Evolutionary conservation across 2,329 filamentous ascomycete species (phyloP), one percentile per base, ranked within the genome.

Genomic region (Chrysoporthe puriensis): DNA sequence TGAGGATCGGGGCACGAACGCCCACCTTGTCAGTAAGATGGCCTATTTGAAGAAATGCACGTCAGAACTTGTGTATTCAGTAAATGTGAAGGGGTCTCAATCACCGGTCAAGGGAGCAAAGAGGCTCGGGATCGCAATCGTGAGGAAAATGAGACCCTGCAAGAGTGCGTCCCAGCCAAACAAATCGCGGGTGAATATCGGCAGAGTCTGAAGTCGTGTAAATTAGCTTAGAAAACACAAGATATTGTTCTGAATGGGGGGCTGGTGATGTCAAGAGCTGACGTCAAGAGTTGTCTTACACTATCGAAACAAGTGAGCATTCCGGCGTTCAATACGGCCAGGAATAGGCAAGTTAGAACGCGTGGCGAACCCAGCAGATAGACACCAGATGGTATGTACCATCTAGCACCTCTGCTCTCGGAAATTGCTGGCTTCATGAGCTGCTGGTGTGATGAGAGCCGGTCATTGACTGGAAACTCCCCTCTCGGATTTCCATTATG

Each of bases 301-400:
- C 58, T 61, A n/a, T 61, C 58, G 16, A 61, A 61, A 16, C 58
- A 61, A 34, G 58, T 61, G 42, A 61, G 58, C 58, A 61, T 61
- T 18, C 11, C 58, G 14, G 58, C 58, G 21, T 61, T 61, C 58
- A 61, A 18, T 14, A 61, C 21, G 21, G 58, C 58, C n/a, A 61
- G 40, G 40, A 61, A 61, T 1, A 61, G 18, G 58, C 58, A 61
- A 9, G 58, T 61, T 21, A 61, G 21, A 34, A 61, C 40, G 7
- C 58, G 40, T 21, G 58, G 58, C 40, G 58, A 61, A n/a, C 40
- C 21, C 36, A 61, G 21, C n/a, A 61, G 40, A 32, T 61, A 61
- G 40, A 46, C 58, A 32, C 42, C 58, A 26, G 58, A 61, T 3
- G 58, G 58, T 8, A 61, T 44, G 46, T 21, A 61, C 40, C 58